Conservation (phyloP, 2,329 filamentous ascomycete species). For the Coniochaeta ligniaria region DNA sequence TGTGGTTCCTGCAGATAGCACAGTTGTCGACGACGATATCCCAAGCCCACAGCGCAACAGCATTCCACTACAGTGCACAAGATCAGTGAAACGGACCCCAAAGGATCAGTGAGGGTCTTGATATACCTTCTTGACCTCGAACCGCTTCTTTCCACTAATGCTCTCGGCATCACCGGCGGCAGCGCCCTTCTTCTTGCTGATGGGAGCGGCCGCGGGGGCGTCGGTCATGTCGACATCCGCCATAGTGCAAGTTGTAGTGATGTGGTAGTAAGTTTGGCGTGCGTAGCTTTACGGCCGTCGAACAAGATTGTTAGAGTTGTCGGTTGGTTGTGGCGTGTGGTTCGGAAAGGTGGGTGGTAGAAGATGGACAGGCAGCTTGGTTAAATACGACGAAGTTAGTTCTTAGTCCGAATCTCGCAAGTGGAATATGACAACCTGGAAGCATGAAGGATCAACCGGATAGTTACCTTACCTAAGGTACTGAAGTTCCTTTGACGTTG, state of each 20-base stretch:
- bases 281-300: no score
- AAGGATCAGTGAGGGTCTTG: neutral
- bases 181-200: conserved; percentile 41
- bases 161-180: conserved; percentile 34
- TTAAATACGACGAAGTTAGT: neutral
- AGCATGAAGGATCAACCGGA: no score
- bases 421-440: no score
- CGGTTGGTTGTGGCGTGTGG: neutral
- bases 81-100: neutral
- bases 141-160: conserved; percentile 78
- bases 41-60: conserved; percentile 97
- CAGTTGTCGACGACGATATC: conserved; percentile 99
- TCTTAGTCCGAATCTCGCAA: neutral
- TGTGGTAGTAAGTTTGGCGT: neutral
- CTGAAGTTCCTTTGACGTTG: neutral
- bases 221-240: conserved; percentile 97
- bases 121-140: conserved; percentile 94
- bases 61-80: conserved; percentile 72
- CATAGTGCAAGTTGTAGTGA: conserved; percentile 44
- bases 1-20: conserved; percentile 97
- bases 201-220: conserved; percentile 49
- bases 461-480: no score
- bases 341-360: neutral
- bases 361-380: neutral
- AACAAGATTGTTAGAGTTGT: no score